phyloP scores from a whole-genome alignment of 768 basidiomycete species.

The Paxillus rubicundulus region DNA sequence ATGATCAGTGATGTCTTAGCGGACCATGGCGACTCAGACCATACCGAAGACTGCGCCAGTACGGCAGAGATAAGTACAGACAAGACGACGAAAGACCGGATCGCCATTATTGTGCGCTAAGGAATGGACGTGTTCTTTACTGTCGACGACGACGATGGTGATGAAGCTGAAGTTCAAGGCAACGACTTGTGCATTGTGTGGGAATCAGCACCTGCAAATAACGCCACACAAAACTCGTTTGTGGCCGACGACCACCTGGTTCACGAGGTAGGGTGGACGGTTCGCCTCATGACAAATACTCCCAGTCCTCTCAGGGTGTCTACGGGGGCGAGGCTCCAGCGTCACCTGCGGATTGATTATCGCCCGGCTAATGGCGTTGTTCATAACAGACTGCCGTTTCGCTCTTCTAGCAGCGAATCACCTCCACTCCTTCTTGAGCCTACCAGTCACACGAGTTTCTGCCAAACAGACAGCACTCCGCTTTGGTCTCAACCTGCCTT shows the following conservation, averaged over 20 bases:
- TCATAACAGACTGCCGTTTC: not conserved
- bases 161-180: conserved; percentile 5
- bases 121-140: conserved; percentile 38
- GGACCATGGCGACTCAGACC: not conserved
- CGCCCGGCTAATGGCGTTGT: not conserved
- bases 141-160: conserved; percentile 35
- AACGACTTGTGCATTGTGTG: not conserved
- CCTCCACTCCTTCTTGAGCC: conserved; percentile 3
- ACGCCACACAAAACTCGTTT: not conserved
- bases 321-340: not conserved
- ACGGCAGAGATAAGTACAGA: conserved; percentile 51
- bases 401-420: conserved; percentile 1
- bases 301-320: not conserved
- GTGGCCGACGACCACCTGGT: not conserved
- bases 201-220: not conserved
- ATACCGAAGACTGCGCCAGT: conserved; percentile 49
- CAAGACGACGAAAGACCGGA: conserved; percentile 53
- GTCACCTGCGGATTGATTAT: not conserved
- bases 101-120: conserved; percentile 31
- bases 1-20: conserved; percentile 6
- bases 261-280: not conserved
- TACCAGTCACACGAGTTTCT: not conserved
- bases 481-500: not conserved
- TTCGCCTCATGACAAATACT: not conserved
- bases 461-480: too few relatives aligned